A percentile compares a stretch with the other conserved stretches of the same genome.
Evolutionary conservation across 345 rosid genomes (phyloP).

Genomic region (Eucalyptus regnans): DNA sequence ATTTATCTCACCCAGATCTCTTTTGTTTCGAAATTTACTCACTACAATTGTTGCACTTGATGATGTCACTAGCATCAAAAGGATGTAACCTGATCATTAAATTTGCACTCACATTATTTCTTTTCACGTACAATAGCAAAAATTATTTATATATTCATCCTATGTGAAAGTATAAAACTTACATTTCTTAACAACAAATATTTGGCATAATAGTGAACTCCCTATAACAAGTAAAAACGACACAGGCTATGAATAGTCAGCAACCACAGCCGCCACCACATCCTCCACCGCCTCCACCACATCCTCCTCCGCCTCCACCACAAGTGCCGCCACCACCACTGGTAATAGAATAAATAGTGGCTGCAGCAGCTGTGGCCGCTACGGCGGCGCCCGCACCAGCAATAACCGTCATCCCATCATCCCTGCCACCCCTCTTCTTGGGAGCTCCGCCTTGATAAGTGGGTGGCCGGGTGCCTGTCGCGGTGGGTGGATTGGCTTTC

Average conservation of each 20-base stretch:
- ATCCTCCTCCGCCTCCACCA: neutral
- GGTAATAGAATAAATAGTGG: neutral
- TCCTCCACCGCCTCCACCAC: neutral
- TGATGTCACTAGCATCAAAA: accelerated
- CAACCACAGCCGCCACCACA: neutral
- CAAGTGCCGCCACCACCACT: neutral
- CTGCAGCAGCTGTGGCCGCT: neutral
- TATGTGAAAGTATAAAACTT: neutral
- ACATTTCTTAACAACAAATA: neutral
- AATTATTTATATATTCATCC: neutral
- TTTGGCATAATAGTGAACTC: neutral
- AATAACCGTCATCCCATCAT: neutral
- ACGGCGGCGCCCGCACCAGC: neutral
- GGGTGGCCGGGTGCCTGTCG: neutral
- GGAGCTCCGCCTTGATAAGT: neutral
- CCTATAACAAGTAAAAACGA: neutral
- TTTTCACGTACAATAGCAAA: accelerated
- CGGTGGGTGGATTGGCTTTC: neutral
- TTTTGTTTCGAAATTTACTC: too few relatives aligned
- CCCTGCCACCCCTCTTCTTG: neutral
- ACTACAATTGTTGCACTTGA: too few relatives aligned
- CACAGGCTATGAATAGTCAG: neutral
- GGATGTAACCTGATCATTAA: neutral
- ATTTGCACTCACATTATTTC: neutral
- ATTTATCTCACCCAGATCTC: too few relatives aligned